Evolutionary conservation across 148 eudicot genomes (phyloP).

Genomic region (Fagopyrum esculentum): DNA sequence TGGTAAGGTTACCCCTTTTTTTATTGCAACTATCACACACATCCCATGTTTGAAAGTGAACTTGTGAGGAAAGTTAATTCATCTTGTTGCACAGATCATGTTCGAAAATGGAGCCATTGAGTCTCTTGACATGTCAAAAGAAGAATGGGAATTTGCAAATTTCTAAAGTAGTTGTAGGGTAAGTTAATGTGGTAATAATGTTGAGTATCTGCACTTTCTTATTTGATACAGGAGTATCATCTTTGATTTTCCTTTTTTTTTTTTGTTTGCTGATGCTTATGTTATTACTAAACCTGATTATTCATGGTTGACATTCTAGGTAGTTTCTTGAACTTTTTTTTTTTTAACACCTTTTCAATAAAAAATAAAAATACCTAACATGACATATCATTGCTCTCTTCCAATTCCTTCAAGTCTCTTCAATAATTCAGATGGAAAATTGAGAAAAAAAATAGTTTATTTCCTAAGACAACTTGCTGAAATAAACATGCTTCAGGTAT

Average conservation of each 20-base stretch:
- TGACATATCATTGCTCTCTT: background rate
- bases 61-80: background rate
- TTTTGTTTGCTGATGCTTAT: background rate
- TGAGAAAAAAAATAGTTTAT: background rate
- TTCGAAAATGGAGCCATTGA: constrained; percentile 68
- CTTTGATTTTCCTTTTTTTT: background rate
- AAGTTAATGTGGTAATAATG: background rate
- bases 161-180: constrained; percentile 25
- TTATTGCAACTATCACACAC: background rate
- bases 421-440: background rate
- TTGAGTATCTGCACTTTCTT: background rate
- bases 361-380: background rate
- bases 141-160: constrained; percentile 78
- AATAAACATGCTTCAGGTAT: background rate
- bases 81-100: constrained; percentile 53
- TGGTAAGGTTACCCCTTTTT: constrained; percentile 38
- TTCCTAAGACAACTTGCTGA: background rate
- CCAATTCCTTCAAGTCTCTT: background rate
- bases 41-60: background rate
- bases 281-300: background rate
- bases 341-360: background rate
- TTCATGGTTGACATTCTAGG: background rate
- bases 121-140: constrained; percentile 76
- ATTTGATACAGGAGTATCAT: background rate
- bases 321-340: background rate